phyloP scores from a whole-genome alignment of 257 asterid species.

The Solanum pinnatisectum region DNA sequence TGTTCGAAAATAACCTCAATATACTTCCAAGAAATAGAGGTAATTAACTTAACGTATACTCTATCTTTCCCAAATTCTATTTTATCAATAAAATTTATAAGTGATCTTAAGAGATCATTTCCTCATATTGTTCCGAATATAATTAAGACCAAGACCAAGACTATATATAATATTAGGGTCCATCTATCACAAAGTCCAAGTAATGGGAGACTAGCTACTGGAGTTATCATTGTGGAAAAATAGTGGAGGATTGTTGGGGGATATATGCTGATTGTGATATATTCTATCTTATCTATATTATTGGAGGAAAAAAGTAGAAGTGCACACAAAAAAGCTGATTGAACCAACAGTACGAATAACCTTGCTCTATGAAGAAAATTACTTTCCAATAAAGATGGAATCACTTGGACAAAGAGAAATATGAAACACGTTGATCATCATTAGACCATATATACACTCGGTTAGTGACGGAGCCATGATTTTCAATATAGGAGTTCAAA shows the following conservation, averaged over 20 bases:
- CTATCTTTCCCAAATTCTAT: too few relatives aligned
- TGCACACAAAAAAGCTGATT: not conserved
- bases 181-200: not conserved
- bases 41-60: too few relatives aligned
- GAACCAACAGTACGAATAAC: not conserved
- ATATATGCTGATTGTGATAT: not conserved
- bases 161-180: not conserved
- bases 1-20: too few relatives aligned
- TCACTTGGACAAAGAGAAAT: not conserved
- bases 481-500: too few relatives aligned
- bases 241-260: not conserved
- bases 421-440: not conserved
- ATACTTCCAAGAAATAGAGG: too few relatives aligned
- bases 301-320: not conserved
- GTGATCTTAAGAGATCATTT: too few relatives aligned
- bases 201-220: not conserved
- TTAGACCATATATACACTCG: too few relatives aligned
- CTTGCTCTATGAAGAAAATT: not conserved
- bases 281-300: not conserved
- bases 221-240: not conserved
- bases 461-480: too few relatives aligned
- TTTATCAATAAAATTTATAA: too few relatives aligned
- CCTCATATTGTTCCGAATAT: too few relatives aligned
- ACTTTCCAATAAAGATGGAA: not conserved
- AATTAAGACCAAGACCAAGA: too few relatives aligned